These are phyloP conservation scores for Pelargonium myrrhifolium DNA, from an alignment of 441 rosid species.

Conservation along the genomic window DNA sequence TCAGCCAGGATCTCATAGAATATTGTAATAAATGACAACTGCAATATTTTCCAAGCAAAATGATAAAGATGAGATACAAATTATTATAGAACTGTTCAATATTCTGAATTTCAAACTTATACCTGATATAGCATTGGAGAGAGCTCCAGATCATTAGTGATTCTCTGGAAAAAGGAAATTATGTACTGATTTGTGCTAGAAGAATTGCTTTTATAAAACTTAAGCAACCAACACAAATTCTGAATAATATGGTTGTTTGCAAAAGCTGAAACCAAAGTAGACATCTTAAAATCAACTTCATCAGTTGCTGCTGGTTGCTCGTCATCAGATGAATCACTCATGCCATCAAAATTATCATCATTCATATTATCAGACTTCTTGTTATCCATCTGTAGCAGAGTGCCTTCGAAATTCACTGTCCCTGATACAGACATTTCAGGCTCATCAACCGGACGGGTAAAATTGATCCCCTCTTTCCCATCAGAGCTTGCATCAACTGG, in stretches of 20 bases:
- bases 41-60: slow-evolving; percentile 28
- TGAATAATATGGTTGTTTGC: slow-evolving; percentile 73
- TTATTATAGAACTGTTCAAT: slow-evolving; percentile 3
- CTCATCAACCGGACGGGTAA: slow-evolving; percentile 26
- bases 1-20: slow-evolving; percentile 77
- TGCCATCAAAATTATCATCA: slow-evolving; percentile 40
- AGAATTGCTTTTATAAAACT: slow-evolving; percentile 76
- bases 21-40: slow-evolving; percentile 72
- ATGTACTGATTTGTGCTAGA: slow-evolving; percentile 53
- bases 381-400: slow-evolving; percentile 27
- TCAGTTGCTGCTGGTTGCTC: slow-evolving; percentile 49
- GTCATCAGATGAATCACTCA: slow-evolving; percentile 60
- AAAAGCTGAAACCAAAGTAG: slow-evolving; percentile 68
- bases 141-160: slow-evolving; percentile 79
- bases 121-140: slow-evolving; percentile 99
- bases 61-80: slow-evolving; percentile 16
- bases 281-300: slow-evolving; percentile 94
- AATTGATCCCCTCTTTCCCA: slow-evolving; percentile 24
- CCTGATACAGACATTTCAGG: slow-evolving; percentile 34
- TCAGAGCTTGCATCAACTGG: slow-evolving; percentile 29
- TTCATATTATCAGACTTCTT: slow-evolving; percentile 30
- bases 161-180: slow-evolving; percentile 57
- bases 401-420: slow-evolving; percentile 23
- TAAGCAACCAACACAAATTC: slow-evolving; percentile 90
- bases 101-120: slow-evolving; percentile 8